Conservation (phyloP, 73 alveolate genomes). For the Tetrahymena borealis region DNA sequence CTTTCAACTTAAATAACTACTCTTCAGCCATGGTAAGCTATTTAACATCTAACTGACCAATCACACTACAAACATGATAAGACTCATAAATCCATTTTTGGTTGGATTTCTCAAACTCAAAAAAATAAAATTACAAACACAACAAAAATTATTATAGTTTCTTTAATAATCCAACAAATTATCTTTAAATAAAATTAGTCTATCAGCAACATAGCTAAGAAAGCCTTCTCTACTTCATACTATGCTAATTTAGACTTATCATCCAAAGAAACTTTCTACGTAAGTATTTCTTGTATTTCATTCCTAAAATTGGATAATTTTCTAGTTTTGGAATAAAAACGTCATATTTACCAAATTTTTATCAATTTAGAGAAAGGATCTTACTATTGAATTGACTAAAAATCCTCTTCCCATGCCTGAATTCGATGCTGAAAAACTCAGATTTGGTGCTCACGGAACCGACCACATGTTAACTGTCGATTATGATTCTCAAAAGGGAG, state of each 20-base stretch:
- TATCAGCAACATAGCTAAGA: not conserved
- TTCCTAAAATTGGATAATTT: no score
- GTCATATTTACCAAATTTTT: not conserved
- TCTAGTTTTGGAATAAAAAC: not conserved
- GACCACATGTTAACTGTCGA: slow-evolving; percentile 65
- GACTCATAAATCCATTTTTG: no score
- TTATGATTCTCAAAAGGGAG: slow-evolving; percentile 43
- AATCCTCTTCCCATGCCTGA: slow-evolving; percentile 33
- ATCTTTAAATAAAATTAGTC: not conserved
- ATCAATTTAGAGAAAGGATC: slow-evolving; percentile 9
- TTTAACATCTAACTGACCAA: no score
- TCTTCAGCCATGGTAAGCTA: not conserved
- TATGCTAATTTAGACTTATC: not conserved
- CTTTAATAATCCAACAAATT: not conserved
- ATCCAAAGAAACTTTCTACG: not conserved
- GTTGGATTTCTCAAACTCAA: no score
- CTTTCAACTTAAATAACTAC: not conserved
- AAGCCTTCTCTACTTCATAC: not conserved
- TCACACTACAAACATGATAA: no score
- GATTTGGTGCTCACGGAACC: slow-evolving; percentile 59
- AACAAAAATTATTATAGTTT: not conserved
- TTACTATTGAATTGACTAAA: slow-evolving; percentile 13
- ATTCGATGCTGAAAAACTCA: slow-evolving; percentile 28
- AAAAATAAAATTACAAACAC: no score
- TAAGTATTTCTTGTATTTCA: not conserved